Conservation (phyloP, 2,329 filamentous ascomycete species). For the Alternaria hordeiaustralica region DNA sequence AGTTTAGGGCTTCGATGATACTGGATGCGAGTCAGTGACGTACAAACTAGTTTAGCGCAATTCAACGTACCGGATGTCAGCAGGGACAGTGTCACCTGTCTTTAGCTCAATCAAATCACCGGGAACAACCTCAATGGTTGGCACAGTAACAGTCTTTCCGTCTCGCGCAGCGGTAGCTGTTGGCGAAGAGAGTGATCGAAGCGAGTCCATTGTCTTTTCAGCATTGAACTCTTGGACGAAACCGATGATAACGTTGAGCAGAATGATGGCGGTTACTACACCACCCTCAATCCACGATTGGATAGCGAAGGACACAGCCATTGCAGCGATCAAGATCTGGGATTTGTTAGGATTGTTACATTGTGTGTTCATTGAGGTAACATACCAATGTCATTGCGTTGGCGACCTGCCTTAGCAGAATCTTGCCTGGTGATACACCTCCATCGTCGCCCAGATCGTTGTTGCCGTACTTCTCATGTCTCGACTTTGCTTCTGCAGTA, state of each 20-base stretch:
- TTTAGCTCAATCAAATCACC: slow-evolving; percentile 69
- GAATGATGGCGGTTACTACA: slow-evolving; percentile 54
- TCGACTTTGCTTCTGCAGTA: slow-evolving; percentile 60
- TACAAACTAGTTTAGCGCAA: background rate
- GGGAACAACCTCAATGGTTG: slow-evolving; percentile 65
- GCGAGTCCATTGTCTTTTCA: slow-evolving; percentile 57
- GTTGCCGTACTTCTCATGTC: slow-evolving; percentile 59
- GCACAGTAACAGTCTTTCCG: slow-evolving; percentile 59
- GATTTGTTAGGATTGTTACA: background rate
- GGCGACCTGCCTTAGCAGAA: slow-evolving; percentile 73
- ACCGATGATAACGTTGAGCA: slow-evolving; percentile 54
- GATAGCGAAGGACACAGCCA: slow-evolving; percentile 56
- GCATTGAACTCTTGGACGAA: slow-evolving; percentile 56
- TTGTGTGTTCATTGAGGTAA: background rate
- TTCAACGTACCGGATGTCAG: slow-evolving; percentile 62
- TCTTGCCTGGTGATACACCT: slow-evolving; percentile 74
- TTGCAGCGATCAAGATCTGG: slow-evolving; percentile 53
- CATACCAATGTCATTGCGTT: slow-evolving; percentile 78
- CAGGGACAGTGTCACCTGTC: slow-evolving; percentile 72
- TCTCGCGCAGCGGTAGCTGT: slow-evolving; percentile 58
- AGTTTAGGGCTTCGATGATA: slow-evolving; percentile 69
- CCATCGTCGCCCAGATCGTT: slow-evolving; percentile 77
- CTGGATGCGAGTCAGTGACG: background rate
- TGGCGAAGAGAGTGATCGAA: slow-evolving; percentile 53
- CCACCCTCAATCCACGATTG: slow-evolving; percentile 56